Base-by-base conservation (phyloP, 768 basidiomycete species). In the Tulasnella sp. region DNA sequence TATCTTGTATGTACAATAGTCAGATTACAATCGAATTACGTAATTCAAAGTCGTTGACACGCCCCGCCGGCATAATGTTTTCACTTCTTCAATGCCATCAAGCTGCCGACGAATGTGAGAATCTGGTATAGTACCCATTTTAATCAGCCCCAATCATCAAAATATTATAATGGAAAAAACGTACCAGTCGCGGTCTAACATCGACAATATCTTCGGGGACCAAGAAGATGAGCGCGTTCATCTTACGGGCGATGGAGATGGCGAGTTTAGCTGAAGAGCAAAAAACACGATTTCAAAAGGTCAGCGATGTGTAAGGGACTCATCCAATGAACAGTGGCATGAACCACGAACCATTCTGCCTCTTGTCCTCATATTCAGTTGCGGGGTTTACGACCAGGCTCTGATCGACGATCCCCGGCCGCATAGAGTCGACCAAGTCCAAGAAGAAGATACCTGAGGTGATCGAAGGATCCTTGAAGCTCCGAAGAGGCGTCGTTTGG, bases 131-230 rank as follows among this genome's bases (percentile, higher is more conserved):
- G 41, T n/a, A 3, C 11, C 19, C 24, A 2, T 60, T 56, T 2
- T n/a, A n/a, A n/a, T n/a, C n/a, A n/a, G n/a, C n/a, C n/a, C n/a
- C n/a, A n/a, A n/a, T n/a, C n/a, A n/a, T n/a, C n/a, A n/a, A n/a
- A n/a, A n/a, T n/a, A 32, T n/a, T 42, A 21, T 56, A n/a, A 26
- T 54, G 26, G 26, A 29, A 27, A 34, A 29, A 19, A 77, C 87
- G 42, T 69, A 95, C 92, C 70, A 96, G 77, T 61, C 90, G 83
- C 30, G 92, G 83, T 44, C 95, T 84, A 62, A 97, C 80, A 70
- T 97, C 94, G 34, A 98, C 92, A 66, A 97, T 93, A 72, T 93
- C 93, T 68, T 98, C 95, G 0, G 95, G 93, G 0, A 97, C 95
- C 61, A 98, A 74, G 79, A 97, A 97, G 67, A 97, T 97, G 66